phyloP scores from a whole-genome alignment of 192 early-diverging fungal genomes.

The Podila clonocystis region DNA sequence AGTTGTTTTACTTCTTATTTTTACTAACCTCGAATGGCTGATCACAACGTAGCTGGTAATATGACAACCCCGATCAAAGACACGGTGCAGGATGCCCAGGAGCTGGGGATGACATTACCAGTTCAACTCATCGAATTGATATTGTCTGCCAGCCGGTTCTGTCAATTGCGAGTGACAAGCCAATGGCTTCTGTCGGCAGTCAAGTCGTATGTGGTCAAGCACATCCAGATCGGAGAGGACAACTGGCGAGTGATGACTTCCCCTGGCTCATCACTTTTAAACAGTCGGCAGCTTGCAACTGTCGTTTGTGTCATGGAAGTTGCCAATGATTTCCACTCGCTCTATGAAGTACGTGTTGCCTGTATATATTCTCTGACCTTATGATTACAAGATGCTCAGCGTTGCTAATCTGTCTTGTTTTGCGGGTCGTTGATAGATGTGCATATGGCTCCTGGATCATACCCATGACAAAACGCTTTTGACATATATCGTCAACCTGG shows the following conservation, averaged over 20 bases:
- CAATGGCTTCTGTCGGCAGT: slow-evolving; percentile 59
- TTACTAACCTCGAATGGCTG: not conserved
- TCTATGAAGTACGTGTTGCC: slow-evolving; percentile 50
- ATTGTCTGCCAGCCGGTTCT: slow-evolving; percentile 56
- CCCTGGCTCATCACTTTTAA: slow-evolving; percentile 80
- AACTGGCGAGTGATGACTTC: slow-evolving; percentile 85
- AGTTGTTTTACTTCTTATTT: too few relatives aligned
- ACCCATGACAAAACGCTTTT: slow-evolving; percentile 59
- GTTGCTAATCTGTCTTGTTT: not conserved
- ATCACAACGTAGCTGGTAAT: slow-evolving; percentile 38
- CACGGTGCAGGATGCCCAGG: slow-evolving; percentile 36
- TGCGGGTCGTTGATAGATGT: slow-evolving; percentile 23
- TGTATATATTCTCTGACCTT: not conserved
- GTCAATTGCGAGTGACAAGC: slow-evolving; percentile 53
- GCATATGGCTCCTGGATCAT: slow-evolving; percentile 63
- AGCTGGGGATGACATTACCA: slow-evolving; percentile 40
- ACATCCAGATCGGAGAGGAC: slow-evolving; percentile 62
- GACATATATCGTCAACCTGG: slow-evolving; percentile 58
- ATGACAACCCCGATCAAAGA: slow-evolving; percentile 54
- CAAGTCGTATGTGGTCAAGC: slow-evolving; percentile 57
- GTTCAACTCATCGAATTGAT: slow-evolving; percentile 49
- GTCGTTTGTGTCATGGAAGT: slow-evolving; percentile 59
- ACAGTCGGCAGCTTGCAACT: slow-evolving; percentile 69
- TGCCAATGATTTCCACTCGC: slow-evolving; percentile 57
- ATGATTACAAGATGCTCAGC: not conserved